phyloP scores from a whole-genome alignment of 1,284 basidiomycete genomes.

The Gastroboletus turbinatus region DNA sequence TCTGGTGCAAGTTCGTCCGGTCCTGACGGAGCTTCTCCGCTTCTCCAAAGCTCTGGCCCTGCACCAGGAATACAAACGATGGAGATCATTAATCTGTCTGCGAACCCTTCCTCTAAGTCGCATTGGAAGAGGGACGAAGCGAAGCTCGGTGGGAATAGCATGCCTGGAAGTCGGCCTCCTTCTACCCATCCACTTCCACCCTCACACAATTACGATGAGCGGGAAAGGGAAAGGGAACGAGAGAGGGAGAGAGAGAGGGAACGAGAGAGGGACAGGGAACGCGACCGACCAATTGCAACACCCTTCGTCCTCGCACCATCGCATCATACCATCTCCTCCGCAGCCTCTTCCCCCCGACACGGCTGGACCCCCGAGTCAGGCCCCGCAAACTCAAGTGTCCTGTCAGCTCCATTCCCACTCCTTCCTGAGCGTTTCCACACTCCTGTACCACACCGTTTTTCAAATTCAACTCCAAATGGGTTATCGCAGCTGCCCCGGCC shows the following conservation, averaged over 20 bases:
- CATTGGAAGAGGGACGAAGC: constrained; percentile 33
- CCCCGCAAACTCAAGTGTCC: constrained; percentile 8
- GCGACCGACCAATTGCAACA: constrained; percentile 33
- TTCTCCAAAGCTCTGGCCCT: constrained; percentile 17
- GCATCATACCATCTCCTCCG: constrained; percentile 27
- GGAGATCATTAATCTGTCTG: constrained; percentile 34
- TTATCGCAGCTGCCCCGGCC: constrained; percentile 26
- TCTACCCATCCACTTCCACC: constrained; percentile 32
- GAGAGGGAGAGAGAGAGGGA: constrained; percentile 16
- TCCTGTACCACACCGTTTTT: constrained; percentile 29
- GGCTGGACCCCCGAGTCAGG: constrained; percentile 28
- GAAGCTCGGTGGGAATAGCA: constrained; percentile 24
- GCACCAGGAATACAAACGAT: constrained; percentile 34
- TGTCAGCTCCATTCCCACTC: constrained; percentile 16
- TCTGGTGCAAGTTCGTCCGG: constrained; percentile 19
- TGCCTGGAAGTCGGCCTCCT: constrained; percentile 31
- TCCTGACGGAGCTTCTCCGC: constrained; percentile 20
- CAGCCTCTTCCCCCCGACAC: constrained; percentile 30
- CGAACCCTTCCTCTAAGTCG: constrained; percentile 26
- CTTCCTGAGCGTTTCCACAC: constrained; percentile 31
- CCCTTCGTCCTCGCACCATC: constrained; percentile 36
- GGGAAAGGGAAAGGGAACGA: constrained; percentile 23
- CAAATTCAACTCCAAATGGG: constrained; percentile 24
- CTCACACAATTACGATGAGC: constrained; percentile 26
- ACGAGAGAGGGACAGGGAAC: constrained; percentile 24